Evolutionary conservation across 2,329 filamentous ascomycete species (phyloP), one percentile per base, ranked within the genome.

Genomic region (Trichoderma asperellum): DNA sequence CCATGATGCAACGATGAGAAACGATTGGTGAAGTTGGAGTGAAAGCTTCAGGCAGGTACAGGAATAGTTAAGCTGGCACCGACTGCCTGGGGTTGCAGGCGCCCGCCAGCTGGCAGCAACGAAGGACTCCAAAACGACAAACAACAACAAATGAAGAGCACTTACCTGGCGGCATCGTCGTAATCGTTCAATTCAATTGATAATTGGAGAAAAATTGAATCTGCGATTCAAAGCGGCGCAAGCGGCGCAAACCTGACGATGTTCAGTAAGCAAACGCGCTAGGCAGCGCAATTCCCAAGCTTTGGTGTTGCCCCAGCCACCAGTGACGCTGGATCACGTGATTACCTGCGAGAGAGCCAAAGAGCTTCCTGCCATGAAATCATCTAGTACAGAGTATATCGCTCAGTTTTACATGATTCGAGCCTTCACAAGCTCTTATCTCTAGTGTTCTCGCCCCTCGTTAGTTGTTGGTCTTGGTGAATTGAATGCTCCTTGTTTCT

Each of bases 101-200:
- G 61, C 56, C 56, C 47, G 52, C 16, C 37, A 47, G 37, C 63
- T 21, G 29, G n/a, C 11, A 37, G 57, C 27, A 10, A 12, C 29
- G 29, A 32, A 10, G 49, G 37, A 32, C 6, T 43, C 40, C 40
- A n/a, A 43, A 8, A n/a, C 18, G 29, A 2, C 29, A 49, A 40
- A 16, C 47, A 18, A 58, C 35, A n/a, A 49, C 43, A 27, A 57
- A 55, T 37, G 27, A 18, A 21, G 57, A 27, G 57, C 43, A 67
- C 70, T 35, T 70, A 71, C 70, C 70, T 70, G 70, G 70, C 67
- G 70, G 70, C 70, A 71, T 71, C 64, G 18, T 61, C 53, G 16
- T n/a, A 21, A 34, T 21, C 24, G 8, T 21, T 29, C 32, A 32
- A 27, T 56, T 57, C 34, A 40, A 43, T 43, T n/a, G n/a, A 21